These are phyloP conservation scores for Ceratobasidium sp. DNA, from an alignment of 1,284 basidiomycete genomes.

Conservation along the genomic window DNA sequence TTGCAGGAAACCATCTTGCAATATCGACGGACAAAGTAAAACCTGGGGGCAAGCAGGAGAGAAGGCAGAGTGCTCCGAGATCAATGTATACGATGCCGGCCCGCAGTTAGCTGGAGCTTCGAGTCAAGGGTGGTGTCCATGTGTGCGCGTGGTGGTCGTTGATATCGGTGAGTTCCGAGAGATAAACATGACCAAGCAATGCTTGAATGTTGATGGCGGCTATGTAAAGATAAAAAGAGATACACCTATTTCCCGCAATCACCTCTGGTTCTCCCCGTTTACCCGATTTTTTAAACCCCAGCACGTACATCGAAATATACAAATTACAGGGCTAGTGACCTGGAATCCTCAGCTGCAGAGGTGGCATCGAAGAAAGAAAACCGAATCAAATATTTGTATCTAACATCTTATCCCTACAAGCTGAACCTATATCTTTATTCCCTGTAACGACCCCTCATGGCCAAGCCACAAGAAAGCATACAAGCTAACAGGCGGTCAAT, in stretches of 20 bases:
- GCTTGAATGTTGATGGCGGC: background rate
- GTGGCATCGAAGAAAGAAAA: background rate
- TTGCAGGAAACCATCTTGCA: background rate
- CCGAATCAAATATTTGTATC: background rate
- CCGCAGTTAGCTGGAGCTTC: slow-evolving; percentile 8
- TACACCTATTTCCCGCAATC: background rate
- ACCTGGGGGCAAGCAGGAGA: background rate
- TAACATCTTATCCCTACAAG: slow-evolving; percentile 4
- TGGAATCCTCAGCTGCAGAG: no score
- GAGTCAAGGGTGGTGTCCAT: slow-evolving; percentile 2
- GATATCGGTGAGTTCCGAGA: background rate
- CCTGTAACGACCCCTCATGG: background rate
- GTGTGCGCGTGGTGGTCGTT: slow-evolving; percentile 5
- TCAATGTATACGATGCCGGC: background rate
- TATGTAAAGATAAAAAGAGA: background rate
- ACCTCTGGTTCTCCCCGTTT: no score
- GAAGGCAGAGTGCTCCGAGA: background rate
- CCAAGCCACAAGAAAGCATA: background rate
- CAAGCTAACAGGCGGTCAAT: background rate
- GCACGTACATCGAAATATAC: no score
- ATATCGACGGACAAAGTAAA: background rate
- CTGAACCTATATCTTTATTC: background rate
- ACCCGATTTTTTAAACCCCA: no score
- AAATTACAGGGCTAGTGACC: no score
- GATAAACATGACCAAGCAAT: slow-evolving; percentile 3